A percentile compares a stretch with the other conserved stretches of the same genome.
phyloP scores from a whole-genome alignment of 805 yeast genomes.

The Candida chilensis region DNA sequence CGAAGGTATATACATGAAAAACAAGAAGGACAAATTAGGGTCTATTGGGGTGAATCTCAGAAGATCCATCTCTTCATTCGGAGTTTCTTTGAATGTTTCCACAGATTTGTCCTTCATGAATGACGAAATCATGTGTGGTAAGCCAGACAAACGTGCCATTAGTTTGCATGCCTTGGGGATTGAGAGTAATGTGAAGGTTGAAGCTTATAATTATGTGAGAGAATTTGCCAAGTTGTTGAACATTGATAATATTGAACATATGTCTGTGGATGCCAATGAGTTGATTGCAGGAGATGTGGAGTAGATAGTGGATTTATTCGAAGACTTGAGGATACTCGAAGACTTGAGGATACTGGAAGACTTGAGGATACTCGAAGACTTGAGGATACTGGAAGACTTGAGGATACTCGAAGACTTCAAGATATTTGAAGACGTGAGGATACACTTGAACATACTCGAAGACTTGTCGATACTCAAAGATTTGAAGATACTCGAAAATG shows the following conservation, averaged over 20 bases:
- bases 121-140: slow-evolving; percentile 71
- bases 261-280: slow-evolving; percentile 19
- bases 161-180: slow-evolving; percentile 15
- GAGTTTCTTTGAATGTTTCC: slow-evolving; percentile 69
- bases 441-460: too few relatives aligned
- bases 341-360: too few relatives aligned
- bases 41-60: slow-evolving; percentile 86
- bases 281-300: too few relatives aligned
- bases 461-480: too few relatives aligned
- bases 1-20: too few relatives aligned
- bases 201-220: slow-evolving; percentile 21
- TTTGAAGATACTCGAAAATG: too few relatives aligned
- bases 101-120: slow-evolving; percentile 72
- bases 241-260: slow-evolving; percentile 22
- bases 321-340: too few relatives aligned
- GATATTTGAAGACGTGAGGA: too few relatives aligned
- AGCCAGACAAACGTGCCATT: slow-evolving; percentile 42
- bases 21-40: slow-evolving; percentile 65
- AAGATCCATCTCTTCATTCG: slow-evolving; percentile 81
- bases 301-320: too few relatives aligned
- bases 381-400: too few relatives aligned
- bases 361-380: too few relatives aligned
- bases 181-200: slow-evolving; percentile 10
- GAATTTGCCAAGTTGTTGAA: slow-evolving; percentile 24
- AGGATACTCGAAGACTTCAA: too few relatives aligned